Conservation (phyloP, 495 filamentous ascomycete species). For the Podospora didyma region DNA sequence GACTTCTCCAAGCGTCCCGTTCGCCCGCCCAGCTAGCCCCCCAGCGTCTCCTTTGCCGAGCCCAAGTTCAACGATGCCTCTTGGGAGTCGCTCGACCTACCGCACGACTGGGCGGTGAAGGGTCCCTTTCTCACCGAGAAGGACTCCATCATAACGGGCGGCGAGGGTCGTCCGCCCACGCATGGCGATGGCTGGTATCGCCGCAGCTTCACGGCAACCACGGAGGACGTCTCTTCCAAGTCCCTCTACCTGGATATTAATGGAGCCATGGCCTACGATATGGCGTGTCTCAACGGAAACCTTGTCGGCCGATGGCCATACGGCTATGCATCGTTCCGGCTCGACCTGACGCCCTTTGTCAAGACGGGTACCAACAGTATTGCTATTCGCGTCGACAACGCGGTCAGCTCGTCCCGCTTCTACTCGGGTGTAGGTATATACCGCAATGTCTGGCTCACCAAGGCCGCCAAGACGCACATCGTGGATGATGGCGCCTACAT, state of each 20-base stretch:
- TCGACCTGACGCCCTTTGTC: slow-evolving; percentile 44
- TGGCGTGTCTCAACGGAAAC: slow-evolving; percentile 46
- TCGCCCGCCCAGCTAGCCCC: not conserved
- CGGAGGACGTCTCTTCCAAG: slow-evolving; percentile 25
- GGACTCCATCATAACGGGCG: slow-evolving; percentile 44
- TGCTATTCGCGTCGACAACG: slow-evolving; percentile 47
- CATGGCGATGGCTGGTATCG: slow-evolving; percentile 50
- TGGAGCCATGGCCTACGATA: slow-evolving; percentile 46
- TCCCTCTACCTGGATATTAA: slow-evolving; percentile 45
- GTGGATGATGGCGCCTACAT: slow-evolving; percentile 42
- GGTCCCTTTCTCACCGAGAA: slow-evolving; percentile 35
- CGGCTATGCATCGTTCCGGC: slow-evolving; percentile 44
- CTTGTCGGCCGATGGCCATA: slow-evolving; percentile 49
- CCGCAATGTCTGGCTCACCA: slow-evolving; percentile 47
- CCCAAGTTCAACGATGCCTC: not conserved
- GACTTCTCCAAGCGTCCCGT: slow-evolving; percentile 17
- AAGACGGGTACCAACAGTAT: slow-evolving; percentile 36
- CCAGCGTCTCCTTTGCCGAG: not conserved
- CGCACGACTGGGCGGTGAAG: slow-evolving; percentile 51
- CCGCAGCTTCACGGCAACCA: slow-evolving; percentile 28
- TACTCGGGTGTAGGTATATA: slow-evolving; percentile 48
- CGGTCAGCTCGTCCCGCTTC: slow-evolving; percentile 41
- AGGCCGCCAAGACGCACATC: slow-evolving; percentile 38
- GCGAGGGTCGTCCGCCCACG: slow-evolving; percentile 54
- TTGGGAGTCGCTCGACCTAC: not conserved